These are phyloP conservation scores for Euphrasia confusa DNA, from an alignment of 257 asterid species.

Conservation along the genomic window DNA sequence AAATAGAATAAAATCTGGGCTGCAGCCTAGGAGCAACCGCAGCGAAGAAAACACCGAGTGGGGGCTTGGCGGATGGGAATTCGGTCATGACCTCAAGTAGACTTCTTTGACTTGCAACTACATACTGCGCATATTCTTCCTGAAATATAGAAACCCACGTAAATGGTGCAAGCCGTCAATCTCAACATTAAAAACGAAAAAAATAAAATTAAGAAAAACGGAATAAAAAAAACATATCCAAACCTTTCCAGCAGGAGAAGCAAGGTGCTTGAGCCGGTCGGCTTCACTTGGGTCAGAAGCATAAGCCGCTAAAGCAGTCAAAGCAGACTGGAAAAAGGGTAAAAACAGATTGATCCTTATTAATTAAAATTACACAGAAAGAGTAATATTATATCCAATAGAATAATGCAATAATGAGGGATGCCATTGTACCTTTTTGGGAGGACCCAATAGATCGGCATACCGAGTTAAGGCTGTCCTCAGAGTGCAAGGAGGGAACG, in stretches of 20 bases:
- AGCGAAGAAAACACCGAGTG: conserved; percentile 95
- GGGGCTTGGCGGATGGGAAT: conserved; percentile 90
- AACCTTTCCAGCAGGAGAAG: conserved; percentile 99
- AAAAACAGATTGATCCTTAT: conserved; percentile 6
- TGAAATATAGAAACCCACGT: conserved; percentile 31
- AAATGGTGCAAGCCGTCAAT: conserved; percentile 15
- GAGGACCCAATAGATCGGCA: conserved; percentile 87
- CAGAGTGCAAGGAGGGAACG: conserved; percentile 90
- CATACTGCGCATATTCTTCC: conserved; percentile 88
- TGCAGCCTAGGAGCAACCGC: conserved; percentile 85
- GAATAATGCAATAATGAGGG: conserved; percentile 10
- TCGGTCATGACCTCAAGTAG: conserved; percentile 92
- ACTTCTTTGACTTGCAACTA: conserved; percentile 78
- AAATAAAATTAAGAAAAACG: not conserved
- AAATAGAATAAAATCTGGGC: conserved; percentile 91
- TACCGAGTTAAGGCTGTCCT: conserved; percentile 79
- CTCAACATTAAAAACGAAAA: not conserved
- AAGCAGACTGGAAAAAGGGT: conserved; percentile 56
- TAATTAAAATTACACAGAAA: conserved; percentile 8
- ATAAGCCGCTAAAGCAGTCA: conserved; percentile 71
- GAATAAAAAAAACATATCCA: conserved; percentile 10
- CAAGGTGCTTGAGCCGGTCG: conserved; percentile 71
- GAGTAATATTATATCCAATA: not conserved
- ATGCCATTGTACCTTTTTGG: conserved; percentile 60
- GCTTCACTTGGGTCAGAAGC: conserved; percentile 85